Evolutionary conservation across 169 alveolate genomes (phyloP), one percentile per base, ranked within the genome.

Genomic region (Theileria orientalis): DNA sequence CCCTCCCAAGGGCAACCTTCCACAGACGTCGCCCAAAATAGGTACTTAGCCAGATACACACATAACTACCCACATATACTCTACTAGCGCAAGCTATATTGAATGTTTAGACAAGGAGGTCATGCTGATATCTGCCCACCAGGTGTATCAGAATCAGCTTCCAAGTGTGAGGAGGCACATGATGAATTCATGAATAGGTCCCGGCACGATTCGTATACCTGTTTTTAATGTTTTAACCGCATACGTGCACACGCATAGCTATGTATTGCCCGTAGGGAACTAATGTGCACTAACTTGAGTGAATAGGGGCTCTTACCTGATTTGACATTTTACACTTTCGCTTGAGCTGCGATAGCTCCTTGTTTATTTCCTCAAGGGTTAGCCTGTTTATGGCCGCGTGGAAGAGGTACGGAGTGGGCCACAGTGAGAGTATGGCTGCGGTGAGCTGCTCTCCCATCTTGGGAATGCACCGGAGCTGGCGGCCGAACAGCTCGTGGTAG

Each of bases 341-440:
- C 21, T 29, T 56, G 14, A 32, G 16, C 29, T 61, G 67, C 33
- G 66, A 6, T 14, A 77, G 67, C 33, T 35, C 57, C 41, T 27
- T 61, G 56, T 79, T 79, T 51, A 79, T 70, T 27, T 79, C 62
- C 3, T 67, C 72, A 23, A 79, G 71, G 61, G 59, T 71, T n/a
- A 75, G 46, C 6, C 30, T 33, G 29, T 37, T 61, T 1, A 89
- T 63, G 3, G 85, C 92, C 40, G 56, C 60, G 27, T 83, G 51
- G 74, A 92, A 70, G 27, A 64, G 61, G 67, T 71, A 59, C 7
- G 95, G 95, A 8, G 95, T 90, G 29, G 95, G 93, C 95, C 95
- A 92, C 23, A 83, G 52, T 3, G 76, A 69, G 25, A 92, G 77
- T 21, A 92, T 82, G 6, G 92, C 79, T 56, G 72, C 90, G 5